Conservation (phyloP, 495 filamentous ascomycete species). For the Usnea hakonensis region DNA sequence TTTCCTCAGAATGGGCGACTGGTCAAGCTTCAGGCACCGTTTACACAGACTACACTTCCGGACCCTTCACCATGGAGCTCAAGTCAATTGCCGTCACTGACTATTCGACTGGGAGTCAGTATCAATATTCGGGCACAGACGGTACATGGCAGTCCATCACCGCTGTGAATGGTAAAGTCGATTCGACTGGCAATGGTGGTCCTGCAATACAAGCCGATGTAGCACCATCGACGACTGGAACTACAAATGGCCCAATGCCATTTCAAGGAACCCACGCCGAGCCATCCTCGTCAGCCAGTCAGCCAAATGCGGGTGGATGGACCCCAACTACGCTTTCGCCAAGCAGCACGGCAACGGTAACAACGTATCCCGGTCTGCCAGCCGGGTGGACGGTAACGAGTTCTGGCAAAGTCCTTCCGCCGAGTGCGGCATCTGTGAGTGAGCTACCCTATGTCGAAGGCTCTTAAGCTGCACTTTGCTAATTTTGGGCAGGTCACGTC, state of each 20-base stretch:
- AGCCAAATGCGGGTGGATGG: slow-evolving; percentile 57
- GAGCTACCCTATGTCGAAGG: slow-evolving; percentile 33
- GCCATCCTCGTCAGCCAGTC: slow-evolving; percentile 37
- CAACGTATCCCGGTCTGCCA: slow-evolving; percentile 49
- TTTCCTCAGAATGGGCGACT: slow-evolving; percentile 62
- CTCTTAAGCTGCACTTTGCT: slow-evolving; percentile 25
- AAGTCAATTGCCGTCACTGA: slow-evolving; percentile 70
- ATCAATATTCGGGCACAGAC: slow-evolving; percentile 66
- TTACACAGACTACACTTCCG: slow-evolving; percentile 48
- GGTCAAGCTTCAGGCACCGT: slow-evolving; percentile 55
- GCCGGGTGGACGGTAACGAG: slow-evolving; percentile 68
- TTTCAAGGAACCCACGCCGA: slow-evolving; percentile 59
- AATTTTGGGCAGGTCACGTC: slow-evolving; percentile 38
- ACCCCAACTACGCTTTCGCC: slow-evolving; percentile 37
- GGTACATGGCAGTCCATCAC: slow-evolving; percentile 77
- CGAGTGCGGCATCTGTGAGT: slow-evolving; percentile 42
- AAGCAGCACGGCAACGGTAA: slow-evolving; percentile 33
- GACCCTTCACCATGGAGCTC: slow-evolving; percentile 80
- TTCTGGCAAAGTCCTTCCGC: slow-evolving; percentile 51
- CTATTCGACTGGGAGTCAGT: slow-evolving; percentile 81
- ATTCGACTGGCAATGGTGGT: slow-evolving; percentile 38
- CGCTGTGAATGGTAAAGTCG: slow-evolving; percentile 63
- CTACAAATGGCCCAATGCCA: slow-evolving; percentile 49
- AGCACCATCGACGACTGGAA: slow-evolving; percentile 45
- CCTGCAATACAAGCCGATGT: slow-evolving; percentile 23